Conservation (phyloP, 371 early-diverging fungal species). For the Lichtheimia corymbifera region DNA sequence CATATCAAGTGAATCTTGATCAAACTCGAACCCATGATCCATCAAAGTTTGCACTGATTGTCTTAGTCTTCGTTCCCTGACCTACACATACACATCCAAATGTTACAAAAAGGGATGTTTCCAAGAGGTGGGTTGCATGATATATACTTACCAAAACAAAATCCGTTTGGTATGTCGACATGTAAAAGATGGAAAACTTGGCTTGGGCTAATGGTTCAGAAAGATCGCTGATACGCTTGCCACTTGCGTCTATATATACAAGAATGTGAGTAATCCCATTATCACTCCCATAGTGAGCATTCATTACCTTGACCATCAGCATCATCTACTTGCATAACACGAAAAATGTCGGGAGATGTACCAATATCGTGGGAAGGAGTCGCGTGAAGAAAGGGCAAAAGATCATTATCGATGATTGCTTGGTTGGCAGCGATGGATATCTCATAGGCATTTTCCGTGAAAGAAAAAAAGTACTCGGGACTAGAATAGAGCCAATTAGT, state of each 20-base stretch:
- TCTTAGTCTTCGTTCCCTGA: constrained; percentile 62
- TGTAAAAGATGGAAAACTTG: constrained; percentile 69
- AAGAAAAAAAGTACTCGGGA: constrained; percentile 66
- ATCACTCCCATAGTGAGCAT: background rate
- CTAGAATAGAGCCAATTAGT: constrained; percentile 23
- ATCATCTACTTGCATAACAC: constrained; percentile 74
- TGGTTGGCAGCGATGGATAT: constrained; percentile 70
- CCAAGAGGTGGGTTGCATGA: background rate
- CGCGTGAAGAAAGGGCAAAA: constrained; percentile 42
- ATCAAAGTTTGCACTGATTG: constrained; percentile 60
- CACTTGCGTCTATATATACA: constrained; percentile 57
- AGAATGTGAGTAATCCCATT: background rate
- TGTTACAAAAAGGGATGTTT: constrained; percentile 1
- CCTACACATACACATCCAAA: constrained; percentile 27
- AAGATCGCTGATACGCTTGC: constrained; percentile 72
- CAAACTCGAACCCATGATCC: constrained; percentile 54
- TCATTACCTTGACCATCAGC: constrained; percentile 63
- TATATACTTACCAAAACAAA: constrained; percentile 63
- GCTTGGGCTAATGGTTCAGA: constrained; percentile 68
- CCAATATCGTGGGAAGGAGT: constrained; percentile 41
- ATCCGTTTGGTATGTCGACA: constrained; percentile 77
- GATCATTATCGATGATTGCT: constrained; percentile 53
- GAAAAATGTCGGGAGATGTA: constrained; percentile 59
- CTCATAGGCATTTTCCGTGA: constrained; percentile 77
- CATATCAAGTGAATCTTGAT: constrained; percentile 40